Percentiles rank a stretch among this genome's conserved stretches.
These are phyloP conservation scores for Naganishia liquefaciens DNA, from an alignment of 1,284 basidiomycete species.

Conservation along the genomic window DNA sequence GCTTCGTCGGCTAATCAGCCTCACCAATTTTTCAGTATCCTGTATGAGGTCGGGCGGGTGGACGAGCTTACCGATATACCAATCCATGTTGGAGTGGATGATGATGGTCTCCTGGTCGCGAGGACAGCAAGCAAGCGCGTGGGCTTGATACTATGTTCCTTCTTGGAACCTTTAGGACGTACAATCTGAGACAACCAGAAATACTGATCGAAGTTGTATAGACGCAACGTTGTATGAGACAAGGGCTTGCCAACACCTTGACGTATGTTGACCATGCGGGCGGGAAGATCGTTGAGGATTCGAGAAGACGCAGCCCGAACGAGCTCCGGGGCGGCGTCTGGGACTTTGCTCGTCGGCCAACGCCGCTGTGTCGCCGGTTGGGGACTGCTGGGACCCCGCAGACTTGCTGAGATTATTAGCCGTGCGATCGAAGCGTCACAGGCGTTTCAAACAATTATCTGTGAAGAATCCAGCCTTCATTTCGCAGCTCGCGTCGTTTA, in stretches of 20 bases:
- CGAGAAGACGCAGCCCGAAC: too few relatives aligned
- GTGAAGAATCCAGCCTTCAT: background rate
- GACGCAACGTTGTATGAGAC: background rate
- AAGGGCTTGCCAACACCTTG: too few relatives aligned
- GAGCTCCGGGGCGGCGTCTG: too few relatives aligned
- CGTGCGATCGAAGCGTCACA: too few relatives aligned
- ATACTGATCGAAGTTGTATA: background rate
- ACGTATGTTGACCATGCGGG: too few relatives aligned
- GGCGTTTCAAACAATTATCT: background rate
- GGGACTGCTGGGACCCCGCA: too few relatives aligned
- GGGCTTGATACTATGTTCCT: conserved; percentile 53
- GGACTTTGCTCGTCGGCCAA: too few relatives aligned
- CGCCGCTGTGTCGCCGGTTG: too few relatives aligned
- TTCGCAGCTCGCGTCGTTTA: background rate
- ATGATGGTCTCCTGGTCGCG: conserved; percentile 54
- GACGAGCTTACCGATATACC: conserved; percentile 52
- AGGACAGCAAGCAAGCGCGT: conserved; percentile 44
- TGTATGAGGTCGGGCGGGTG: conserved; percentile 54
- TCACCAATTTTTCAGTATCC: conserved; percentile 34
- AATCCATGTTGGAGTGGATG: conserved; percentile 52
- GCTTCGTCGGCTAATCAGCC: conserved; percentile 9
- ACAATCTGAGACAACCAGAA: background rate
- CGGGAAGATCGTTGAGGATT: too few relatives aligned
- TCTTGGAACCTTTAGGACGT: conserved; percentile 46
- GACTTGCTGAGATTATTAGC: too few relatives aligned